Evolutionary conservation across 805 yeast genomes (phyloP).

Genomic region (Lipomyces kockii): DNA sequence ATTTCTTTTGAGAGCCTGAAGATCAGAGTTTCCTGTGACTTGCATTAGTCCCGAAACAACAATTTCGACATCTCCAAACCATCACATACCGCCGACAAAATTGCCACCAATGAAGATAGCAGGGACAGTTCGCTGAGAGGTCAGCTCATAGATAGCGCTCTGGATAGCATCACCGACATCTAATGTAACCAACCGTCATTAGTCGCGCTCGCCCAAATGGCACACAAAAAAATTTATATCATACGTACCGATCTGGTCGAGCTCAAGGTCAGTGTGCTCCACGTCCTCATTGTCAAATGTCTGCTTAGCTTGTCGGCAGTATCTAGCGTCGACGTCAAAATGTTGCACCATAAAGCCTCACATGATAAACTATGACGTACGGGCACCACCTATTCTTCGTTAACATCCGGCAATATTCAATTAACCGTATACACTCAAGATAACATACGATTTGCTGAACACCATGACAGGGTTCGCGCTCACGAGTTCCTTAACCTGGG

Average conservation of each 20-base stretch:
- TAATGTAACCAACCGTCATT: not conserved
- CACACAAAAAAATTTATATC: conserved; percentile 35
- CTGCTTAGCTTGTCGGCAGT: conserved; percentile 53
- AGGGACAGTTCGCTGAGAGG: conserved; percentile 94
- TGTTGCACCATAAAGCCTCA: not conserved
- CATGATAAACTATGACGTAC: conserved; percentile 13
- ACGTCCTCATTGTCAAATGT: conserved; percentile 49
- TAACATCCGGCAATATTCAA: not conserved
- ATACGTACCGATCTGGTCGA: conserved; percentile 39
- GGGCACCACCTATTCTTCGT: conserved; percentile 38
- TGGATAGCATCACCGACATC: conserved; percentile 84
- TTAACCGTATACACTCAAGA: conserved; percentile 48
- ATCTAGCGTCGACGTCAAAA: conserved; percentile 37
- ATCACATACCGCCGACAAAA: conserved; percentile 81
- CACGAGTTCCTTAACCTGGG: conserved; percentile 60
- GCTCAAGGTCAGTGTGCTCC: conserved; percentile 50
- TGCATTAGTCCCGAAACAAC: not conserved
- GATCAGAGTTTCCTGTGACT: conserved; percentile 63
- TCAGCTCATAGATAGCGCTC: conserved; percentile 71
- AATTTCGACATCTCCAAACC: not conserved
- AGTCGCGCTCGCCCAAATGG: not conserved
- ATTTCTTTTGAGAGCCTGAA: conserved; percentile 68
- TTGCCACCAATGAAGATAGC: conserved; percentile 86
- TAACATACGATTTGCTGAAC: conserved; percentile 79
- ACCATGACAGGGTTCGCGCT: conserved; percentile 69